Evolutionary conservation across 495 filamentous ascomycete species (phyloP).

Genomic region (Friedmanniomyces simplex): DNA sequence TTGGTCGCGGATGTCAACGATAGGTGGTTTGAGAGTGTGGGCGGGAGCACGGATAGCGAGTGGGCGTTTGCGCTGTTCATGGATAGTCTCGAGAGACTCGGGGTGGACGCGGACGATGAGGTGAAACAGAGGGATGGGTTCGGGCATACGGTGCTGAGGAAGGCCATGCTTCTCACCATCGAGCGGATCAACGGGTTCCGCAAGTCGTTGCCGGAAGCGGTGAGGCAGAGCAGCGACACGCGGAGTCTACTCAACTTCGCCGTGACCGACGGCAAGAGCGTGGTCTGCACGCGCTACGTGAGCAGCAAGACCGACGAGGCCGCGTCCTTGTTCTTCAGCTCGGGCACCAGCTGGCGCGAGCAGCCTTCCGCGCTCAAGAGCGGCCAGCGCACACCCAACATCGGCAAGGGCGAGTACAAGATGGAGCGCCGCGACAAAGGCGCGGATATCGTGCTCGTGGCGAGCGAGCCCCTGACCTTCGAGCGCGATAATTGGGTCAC

Average conservation of each 20-base stretch:
- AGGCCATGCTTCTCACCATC: slow-evolving; percentile 83
- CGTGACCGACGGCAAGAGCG: slow-evolving; percentile 81
- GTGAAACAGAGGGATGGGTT: slow-evolving; percentile 61
- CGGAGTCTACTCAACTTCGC: slow-evolving; percentile 88
- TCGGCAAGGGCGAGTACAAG: slow-evolving; percentile 66
- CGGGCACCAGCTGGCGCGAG: slow-evolving; percentile 84
- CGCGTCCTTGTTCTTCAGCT: slow-evolving; percentile 90
- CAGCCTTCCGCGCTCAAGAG: too few species aligned
- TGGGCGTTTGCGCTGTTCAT: slow-evolving; percentile 97
- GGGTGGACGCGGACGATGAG: slow-evolving; percentile 65
- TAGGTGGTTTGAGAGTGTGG: slow-evolving; percentile 81
- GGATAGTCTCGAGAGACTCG: slow-evolving; percentile 74
- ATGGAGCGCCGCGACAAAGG: slow-evolving; percentile 96
- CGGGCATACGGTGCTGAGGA: slow-evolving; percentile 67
- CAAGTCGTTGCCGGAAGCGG: slow-evolving; percentile 52
- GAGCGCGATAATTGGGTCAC: slow-evolving; percentile 98
- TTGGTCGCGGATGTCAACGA: slow-evolving; percentile 68
- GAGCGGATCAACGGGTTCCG: slow-evolving; percentile 81
- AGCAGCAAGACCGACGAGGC: slow-evolving; percentile 85
- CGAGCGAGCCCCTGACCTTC: slow-evolving; percentile 95
- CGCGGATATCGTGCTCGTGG: slow-evolving; percentile 88
- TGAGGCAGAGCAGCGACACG: slow-evolving; percentile 57
- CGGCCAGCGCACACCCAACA: too few species aligned
- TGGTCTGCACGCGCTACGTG: slow-evolving; percentile 90
- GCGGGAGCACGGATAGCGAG: slow-evolving; percentile 87